These are phyloP conservation scores for Geotrichum klebahnii DNA, from an alignment of 1,139 yeast genomes.

Conservation along the genomic window DNA sequence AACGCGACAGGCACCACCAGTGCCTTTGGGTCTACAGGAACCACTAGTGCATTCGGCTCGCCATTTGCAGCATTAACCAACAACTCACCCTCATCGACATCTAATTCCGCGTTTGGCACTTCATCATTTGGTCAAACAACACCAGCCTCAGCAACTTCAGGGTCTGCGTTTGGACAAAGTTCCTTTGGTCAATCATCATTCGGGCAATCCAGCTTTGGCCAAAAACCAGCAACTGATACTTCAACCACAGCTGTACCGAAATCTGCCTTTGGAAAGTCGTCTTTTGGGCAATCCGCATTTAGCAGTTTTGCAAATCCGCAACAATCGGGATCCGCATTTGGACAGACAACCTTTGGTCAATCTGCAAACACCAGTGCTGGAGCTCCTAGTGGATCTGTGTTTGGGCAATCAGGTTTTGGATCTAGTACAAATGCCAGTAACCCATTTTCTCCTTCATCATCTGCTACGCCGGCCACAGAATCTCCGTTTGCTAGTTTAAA, in stretches of 20 bases:
- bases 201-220: constrained; percentile 26
- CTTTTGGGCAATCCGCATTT: constrained; percentile 24
- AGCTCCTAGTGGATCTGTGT: constrained; percentile 29
- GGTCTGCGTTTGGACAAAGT: constrained; percentile 19
- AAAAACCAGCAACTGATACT: constrained; percentile 27
- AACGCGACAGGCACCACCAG: constrained; percentile 11
- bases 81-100: constrained; percentile 17
- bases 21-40: constrained; percentile 17
- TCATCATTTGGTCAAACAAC: constrained; percentile 25
- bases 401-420: constrained; percentile 27
- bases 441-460: too few species aligned
- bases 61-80: constrained; percentile 5
- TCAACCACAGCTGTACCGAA: constrained; percentile 18
- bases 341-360: constrained; percentile 24
- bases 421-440: background rate
- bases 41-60: constrained; percentile 5
- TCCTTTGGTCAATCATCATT: constrained; percentile 21
- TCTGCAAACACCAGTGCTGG: constrained; percentile 20
- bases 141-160: constrained; percentile 18
- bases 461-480: too few species aligned
- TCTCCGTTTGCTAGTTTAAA: too few species aligned
- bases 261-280: constrained; percentile 24
- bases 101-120: constrained; percentile 28
- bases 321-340: too few species aligned
- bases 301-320: constrained; percentile 24